Base-by-base conservation (phyloP, 2,329 filamentous ascomycete species). In the Trichophyton schoenleinii region DNA sequence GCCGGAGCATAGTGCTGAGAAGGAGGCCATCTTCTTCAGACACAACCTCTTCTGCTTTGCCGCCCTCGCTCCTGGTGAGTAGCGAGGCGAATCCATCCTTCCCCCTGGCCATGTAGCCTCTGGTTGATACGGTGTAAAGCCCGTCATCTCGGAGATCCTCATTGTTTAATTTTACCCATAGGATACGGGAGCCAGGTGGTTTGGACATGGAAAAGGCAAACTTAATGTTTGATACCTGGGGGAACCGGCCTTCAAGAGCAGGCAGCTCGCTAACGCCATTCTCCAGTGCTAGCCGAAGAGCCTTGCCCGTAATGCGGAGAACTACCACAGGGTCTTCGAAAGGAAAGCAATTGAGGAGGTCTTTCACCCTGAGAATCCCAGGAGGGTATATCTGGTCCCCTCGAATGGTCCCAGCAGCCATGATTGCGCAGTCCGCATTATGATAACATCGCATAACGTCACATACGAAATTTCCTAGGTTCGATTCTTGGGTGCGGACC, bases 321-420 rank as follows among this genome's bases (percentile, higher is more conserved):
- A 95, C 83, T 0, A 96, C 87, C 0, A 91, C 87, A 0, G 91
- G 90, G 65, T 96, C 91, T 70, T 96, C 91, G 67, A 96, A 96
- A 0, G 91, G 91, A 66, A 96, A 96, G 69, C 89, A 95, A 58
- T 88, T 88, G 62, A 91, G 83, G n/a, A 95, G 83, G 68, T 95
- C 89, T 68, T 89, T 89, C 63, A 95, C 76, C 25, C 86, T 79
- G 6, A 96, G 76, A 0, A 91, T 78, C 0, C 91, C 91, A 0
- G 89, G 88, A 0, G 89, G 85, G 68, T 95, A 96, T 36, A 96
- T 85, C 71, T 94, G 89, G 69, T 96, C 91, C 1, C 90, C 91
- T 13, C 91, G 83, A 60, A 95, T 89, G 0, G 91, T 95, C 0
- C 91, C 91, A 0, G 87, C 82, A 0, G 88, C 89, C 85, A 95